Evolutionary conservation across 2,329 filamentous ascomycete genomes (phyloP).

Genomic region (Fusarium bactridioides): DNA sequence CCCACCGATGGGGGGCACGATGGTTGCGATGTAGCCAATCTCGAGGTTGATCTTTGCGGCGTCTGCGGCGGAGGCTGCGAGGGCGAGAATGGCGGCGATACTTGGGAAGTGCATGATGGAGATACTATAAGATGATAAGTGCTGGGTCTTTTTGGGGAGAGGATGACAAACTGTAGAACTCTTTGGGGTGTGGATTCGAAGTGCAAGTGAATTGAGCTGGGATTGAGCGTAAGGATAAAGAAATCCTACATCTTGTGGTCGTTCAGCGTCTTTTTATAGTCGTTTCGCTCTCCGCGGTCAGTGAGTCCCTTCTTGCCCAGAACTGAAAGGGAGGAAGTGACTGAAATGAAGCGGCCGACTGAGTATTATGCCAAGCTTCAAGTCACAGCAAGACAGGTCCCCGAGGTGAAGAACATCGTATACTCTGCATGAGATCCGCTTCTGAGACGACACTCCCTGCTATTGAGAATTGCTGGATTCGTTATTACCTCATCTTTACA

Average conservation of each 20-base stretch:
- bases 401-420: neutral
- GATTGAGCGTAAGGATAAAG: neutral
- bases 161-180: neutral
- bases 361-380: neutral
- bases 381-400: rapidly evolving
- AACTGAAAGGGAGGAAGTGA: too few species aligned
- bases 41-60: neutral
- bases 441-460: rapidly evolving
- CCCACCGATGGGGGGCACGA: neutral
- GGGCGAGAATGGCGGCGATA: neutral
- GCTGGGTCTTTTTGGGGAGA: neutral
- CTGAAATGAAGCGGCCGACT: neutral
- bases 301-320: too few species aligned
- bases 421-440: neutral
- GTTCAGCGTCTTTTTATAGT: neutral
- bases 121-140: rapidly evolving
- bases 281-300: too few species aligned
- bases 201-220: neutral
- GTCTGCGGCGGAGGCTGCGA: too few species aligned
- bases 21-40: neutral
- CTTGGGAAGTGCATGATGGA: neutral
- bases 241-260: rapidly evolving
- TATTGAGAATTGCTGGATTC: rapidly evolving
- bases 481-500: rapidly evolving
- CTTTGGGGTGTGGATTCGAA: neutral